These are phyloP conservation scores for Citrus unshiu DNA, from an alignment of 345 rosid genomes.

Conservation along the genomic window DNA sequence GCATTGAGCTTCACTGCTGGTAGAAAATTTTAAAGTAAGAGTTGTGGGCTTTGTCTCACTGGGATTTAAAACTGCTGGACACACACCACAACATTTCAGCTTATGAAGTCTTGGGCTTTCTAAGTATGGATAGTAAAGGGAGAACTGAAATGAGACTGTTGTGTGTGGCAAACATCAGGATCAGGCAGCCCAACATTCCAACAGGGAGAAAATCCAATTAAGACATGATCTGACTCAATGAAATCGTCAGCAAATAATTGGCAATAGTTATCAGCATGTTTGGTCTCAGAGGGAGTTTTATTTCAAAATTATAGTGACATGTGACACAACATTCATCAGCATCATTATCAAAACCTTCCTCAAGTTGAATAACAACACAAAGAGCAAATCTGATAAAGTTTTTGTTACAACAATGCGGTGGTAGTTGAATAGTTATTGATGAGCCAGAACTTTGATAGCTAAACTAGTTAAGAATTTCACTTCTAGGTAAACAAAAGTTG, in stretches of 20 bases:
- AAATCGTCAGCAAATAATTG: background rate
- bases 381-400: background rate
- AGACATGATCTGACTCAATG: background rate
- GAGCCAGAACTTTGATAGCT: background rate
- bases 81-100: background rate
- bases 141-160: background rate
- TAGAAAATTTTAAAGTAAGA: background rate
- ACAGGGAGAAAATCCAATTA: background rate
- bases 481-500: slow-evolving; percentile 8
- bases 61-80: background rate
- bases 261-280: background rate
- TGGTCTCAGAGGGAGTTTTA: background rate
- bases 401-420: background rate
- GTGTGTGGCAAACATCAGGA: background rate
- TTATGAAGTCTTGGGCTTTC: too few relatives aligned
- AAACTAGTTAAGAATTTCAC: slow-evolving; percentile 9
- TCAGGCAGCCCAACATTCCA: background rate
- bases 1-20: background rate
- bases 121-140: background rate
- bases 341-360: background rate
- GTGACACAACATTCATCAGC: too few relatives aligned
- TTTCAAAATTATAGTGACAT: background rate
- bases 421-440: background rate
- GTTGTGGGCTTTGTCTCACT: background rate
- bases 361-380: background rate